phyloP scores from a whole-genome alignment of 2,329 filamentous ascomycete species.

The Tolypocladium tropicale region DNA sequence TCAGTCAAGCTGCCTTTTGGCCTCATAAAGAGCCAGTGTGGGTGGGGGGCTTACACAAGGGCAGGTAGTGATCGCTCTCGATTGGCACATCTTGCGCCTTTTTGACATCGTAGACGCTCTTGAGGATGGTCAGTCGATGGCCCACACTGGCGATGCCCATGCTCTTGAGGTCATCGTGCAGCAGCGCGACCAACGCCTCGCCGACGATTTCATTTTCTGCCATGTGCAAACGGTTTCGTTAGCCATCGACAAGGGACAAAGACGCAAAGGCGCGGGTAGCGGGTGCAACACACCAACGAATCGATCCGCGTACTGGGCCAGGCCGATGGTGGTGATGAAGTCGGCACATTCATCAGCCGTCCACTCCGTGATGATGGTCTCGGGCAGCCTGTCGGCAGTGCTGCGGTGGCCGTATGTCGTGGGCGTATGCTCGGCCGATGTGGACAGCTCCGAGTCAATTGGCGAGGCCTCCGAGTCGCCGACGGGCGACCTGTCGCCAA shows the following conservation, averaged over 20 bases:
- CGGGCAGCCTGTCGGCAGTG: slow-evolving; percentile 56
- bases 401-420: slow-evolving; percentile 63
- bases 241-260: slow-evolving; percentile 2
- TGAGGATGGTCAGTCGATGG: slow-evolving; percentile 87
- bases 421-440: slow-evolving; percentile 63
- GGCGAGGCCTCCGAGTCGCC: slow-evolving; percentile 60
- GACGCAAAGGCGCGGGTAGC: neutral
- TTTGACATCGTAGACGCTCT: slow-evolving; percentile 94
- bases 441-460: slow-evolving; percentile 62
- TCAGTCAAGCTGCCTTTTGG: slow-evolving; percentile 6
- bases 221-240: slow-evolving; percentile 3
- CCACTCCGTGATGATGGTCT: slow-evolving; percentile 71
- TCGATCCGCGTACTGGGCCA: slow-evolving; percentile 71
- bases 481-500: slow-evolving; percentile 56
- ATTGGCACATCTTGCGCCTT: slow-evolving; percentile 85
- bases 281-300: slow-evolving; percentile 61
- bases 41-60: slow-evolving; percentile 65
- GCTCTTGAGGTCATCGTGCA: slow-evolving; percentile 88
- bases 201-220: slow-evolving; percentile 90
- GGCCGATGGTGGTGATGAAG: slow-evolving; percentile 69
- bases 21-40: neutral
- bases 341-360: slow-evolving; percentile 81
- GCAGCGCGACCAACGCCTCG: slow-evolving; percentile 77
- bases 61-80: slow-evolving; percentile 88
- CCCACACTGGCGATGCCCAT: slow-evolving; percentile 91